These are phyloP conservation scores for Gleditsia sinensis DNA, from an alignment of 306 rosid species.

Conservation along the genomic window DNA sequence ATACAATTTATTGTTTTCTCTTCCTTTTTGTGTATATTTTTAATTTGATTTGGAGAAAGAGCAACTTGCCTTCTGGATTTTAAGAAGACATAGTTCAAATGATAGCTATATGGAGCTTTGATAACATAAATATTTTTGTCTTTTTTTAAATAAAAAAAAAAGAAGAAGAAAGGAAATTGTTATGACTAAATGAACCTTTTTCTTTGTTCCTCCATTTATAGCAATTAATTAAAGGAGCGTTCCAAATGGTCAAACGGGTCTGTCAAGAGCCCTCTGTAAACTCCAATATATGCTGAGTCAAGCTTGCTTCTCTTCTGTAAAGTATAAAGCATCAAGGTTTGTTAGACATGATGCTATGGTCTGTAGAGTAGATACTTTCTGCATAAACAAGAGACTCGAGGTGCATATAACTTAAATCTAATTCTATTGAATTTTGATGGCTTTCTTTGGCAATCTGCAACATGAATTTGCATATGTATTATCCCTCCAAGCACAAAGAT, in stretches of 20 bases:
- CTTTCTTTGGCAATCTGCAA: constrained; percentile 21
- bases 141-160: too few species aligned
- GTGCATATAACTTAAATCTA: background rate
- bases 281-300: background rate
- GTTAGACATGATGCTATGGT: background rate
- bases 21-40: too few species aligned
- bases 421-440: background rate
- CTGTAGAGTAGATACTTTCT: background rate
- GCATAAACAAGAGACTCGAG: background rate
- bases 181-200: too few species aligned
- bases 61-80: too few species aligned
- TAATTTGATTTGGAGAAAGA: too few species aligned
- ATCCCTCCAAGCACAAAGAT: constrained; percentile 48
- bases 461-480: constrained; percentile 6
- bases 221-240: too few species aligned
- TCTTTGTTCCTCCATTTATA: too few species aligned
- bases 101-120: too few species aligned
- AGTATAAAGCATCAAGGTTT: constrained; percentile 1
- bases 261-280: background rate
- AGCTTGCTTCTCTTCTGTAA: background rate
- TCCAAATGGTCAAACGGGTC: background rate
- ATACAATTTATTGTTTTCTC: too few species aligned
- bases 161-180: too few species aligned
- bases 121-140: too few species aligned
- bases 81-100: too few species aligned